A percentile compares a stretch with the other conserved stretches of the same genome.
phyloP scores from a whole-genome alignment of 2,329 filamentous ascomycete species.

The Fusarium coicis region DNA sequence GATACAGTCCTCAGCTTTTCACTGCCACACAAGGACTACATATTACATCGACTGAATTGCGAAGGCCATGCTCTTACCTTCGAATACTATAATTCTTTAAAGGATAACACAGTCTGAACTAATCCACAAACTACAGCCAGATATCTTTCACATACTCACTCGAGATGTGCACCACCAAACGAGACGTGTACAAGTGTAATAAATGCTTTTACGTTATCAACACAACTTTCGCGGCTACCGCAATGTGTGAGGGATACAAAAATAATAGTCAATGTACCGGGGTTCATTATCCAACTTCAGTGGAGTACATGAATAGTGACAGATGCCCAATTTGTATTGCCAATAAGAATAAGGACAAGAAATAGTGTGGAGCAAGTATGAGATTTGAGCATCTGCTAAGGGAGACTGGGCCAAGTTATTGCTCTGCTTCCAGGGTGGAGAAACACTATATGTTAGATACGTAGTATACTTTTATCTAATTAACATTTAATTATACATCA shows the following conservation, averaged over 20 bases:
- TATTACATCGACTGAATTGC: background rate
- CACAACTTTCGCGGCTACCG: background rate
- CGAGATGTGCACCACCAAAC: background rate
- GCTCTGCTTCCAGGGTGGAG: background rate
- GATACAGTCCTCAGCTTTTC: background rate
- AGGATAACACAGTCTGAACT: accelerated
- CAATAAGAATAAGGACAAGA: background rate
- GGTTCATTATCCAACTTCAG: background rate
- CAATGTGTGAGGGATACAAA: background rate
- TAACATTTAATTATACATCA: background rate
- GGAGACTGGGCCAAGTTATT: background rate
- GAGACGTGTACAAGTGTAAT: background rate
- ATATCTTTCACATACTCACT: no score
- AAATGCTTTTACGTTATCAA: background rate
- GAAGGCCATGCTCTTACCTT: accelerated
- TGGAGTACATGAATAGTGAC: background rate
- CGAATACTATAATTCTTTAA: accelerated
- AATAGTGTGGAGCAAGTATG: background rate
- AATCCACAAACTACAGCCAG: no score
- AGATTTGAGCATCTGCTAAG: accelerated
- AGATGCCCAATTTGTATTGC: background rate
- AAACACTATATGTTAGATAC: background rate
- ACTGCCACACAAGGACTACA: background rate
- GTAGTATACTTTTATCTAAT: background rate
- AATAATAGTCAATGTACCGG: background rate